These are phyloP conservation scores for Calendula officinalis DNA, from an alignment of 129 eudicot species.

Conservation along the genomic window DNA sequence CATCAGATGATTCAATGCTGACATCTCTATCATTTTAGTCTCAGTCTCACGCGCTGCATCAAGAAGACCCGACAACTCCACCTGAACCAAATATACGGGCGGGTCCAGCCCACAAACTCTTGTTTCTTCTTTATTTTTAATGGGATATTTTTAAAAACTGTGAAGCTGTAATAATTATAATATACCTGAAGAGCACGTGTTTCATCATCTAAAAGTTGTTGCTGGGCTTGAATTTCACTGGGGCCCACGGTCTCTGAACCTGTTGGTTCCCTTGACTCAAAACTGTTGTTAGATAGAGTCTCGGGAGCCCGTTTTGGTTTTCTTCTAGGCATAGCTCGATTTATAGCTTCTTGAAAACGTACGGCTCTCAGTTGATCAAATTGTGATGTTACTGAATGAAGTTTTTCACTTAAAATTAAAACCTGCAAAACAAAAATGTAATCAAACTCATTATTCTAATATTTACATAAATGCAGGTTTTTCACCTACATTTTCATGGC, in stretches of 20 bases:
- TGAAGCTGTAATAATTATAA: slow-evolving; percentile 21
- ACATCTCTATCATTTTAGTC: slow-evolving; percentile 92
- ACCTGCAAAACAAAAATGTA: slow-evolving; percentile 44
- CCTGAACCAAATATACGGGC: slow-evolving; percentile 40
- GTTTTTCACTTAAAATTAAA: slow-evolving; percentile 81
- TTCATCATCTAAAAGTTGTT: slow-evolving; percentile 86
- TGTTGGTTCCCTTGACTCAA: slow-evolving; percentile 29
- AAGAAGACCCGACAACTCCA: slow-evolving; percentile 69
- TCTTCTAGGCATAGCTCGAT: slow-evolving; percentile 78
- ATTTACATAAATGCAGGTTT: too few relatives aligned
- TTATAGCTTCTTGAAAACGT: slow-evolving; percentile 88
- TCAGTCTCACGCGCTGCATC: slow-evolving; percentile 93
- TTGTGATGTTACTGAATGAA: slow-evolving; percentile 88
- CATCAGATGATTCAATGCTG: slow-evolving; percentile 93
- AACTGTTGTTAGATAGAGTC: slow-evolving; percentile 27
- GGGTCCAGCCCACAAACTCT: too few relatives aligned
- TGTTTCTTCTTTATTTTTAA: too few relatives aligned
- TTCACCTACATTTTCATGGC: too few relatives aligned
- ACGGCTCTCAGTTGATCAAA: slow-evolving; percentile 90
- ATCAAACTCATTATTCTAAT: neutral
- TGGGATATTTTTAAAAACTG: too few relatives aligned
- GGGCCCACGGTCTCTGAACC: slow-evolving; percentile 48
- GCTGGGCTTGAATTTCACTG: slow-evolving; percentile 57
- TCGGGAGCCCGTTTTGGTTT: slow-evolving; percentile 41
- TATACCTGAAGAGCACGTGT: slow-evolving; percentile 92